Percentiles rank a stretch among this genome's conserved stretches.
These are phyloP conservation scores for Saccharomycopsis javanensis DNA, from an alignment of 805 yeast species.

Conservation along the genomic window DNA sequence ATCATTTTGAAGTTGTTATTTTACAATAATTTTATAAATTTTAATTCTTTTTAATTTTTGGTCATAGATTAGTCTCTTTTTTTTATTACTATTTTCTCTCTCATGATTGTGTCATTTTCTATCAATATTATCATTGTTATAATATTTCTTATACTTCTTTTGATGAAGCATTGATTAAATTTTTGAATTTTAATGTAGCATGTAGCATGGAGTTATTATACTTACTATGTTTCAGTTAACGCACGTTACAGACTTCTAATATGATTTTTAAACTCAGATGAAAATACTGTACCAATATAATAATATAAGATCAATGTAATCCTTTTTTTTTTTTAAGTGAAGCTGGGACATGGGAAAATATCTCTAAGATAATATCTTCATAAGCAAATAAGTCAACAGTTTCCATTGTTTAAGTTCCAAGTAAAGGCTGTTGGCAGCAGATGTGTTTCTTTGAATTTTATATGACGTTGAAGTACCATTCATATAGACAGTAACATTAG, in stretches of 20 bases:
- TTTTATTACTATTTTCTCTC: not conserved
- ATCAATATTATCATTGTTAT: not conserved
- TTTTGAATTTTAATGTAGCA: conserved; percentile 26
- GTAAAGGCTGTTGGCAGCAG: no score
- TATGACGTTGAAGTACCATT: not conserved
- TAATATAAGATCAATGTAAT: no score
- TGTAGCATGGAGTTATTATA: conserved; percentile 21
- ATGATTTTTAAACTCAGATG: not conserved
- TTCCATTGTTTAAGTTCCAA: no score
- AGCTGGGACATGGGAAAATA: not conserved
- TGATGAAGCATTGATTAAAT: not conserved
- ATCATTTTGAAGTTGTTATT: not conserved
- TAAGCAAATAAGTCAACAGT: no score
- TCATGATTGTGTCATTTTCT: not conserved
- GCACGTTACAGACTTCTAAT: not conserved
- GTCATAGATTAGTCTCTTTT: not conserved
- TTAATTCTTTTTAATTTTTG: not conserved
- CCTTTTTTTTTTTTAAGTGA: not conserved
- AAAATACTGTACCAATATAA: not conserved
- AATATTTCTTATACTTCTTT: not conserved
- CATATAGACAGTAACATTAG: not conserved
- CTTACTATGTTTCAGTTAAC: not conserved
- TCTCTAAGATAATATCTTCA: not conserved
- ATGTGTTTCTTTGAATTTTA: not conserved
- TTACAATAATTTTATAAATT: not conserved